Base-by-base conservation (phyloP, 805 yeast genomes). In the Candida dendrica region DNA sequence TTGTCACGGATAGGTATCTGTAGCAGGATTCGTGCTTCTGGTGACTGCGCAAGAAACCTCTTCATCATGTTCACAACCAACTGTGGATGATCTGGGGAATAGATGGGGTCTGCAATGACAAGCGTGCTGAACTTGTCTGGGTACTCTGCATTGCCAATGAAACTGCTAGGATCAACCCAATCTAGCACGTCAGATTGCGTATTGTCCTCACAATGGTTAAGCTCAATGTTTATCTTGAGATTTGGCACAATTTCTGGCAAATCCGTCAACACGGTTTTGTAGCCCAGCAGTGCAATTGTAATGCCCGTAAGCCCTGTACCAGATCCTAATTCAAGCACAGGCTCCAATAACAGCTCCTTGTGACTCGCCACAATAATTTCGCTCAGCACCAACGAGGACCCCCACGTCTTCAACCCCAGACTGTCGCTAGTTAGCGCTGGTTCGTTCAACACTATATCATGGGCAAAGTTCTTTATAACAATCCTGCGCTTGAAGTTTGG, bases 221-320 rank as follows among this genome's bases (percentile, higher is more conserved):
- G 41, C 1, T 61, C 58, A 3, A 81, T 65, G 49, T 91, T 93
- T 17, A 64, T 68, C 37, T 57, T 48, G 37, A 93, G 58, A 53
- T 93, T 91, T 0, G 77, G 75, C 0, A 84, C 70, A 35, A 91
- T 90, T 39, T 81, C 93, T 0, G 79, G 79, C 38, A 93, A 64
- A 58, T 91, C 98, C 0, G 98, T 90, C 19, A 88, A 58, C 0
- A 43, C 37, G 59, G 58, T 43, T 2, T 42, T 39, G 36, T 44
- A 56, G 0, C 88, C 88, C 6, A 81, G 52, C 8, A 68, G 43
- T 1, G 74, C 75, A 42, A 85, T 70, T 0, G 81, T 70, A 30
- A 93, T 83, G 0, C 98, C 97, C 3, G 81, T 83, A 14, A 91
- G 67, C 0, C 98, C 98, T 0, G 98, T 93, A 0, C 98, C 98